Evolutionary conservation across 768 basidiomycete genomes (phyloP), one percentile per base, ranked within the genome.

Genomic region (Collybia sp.): DNA sequence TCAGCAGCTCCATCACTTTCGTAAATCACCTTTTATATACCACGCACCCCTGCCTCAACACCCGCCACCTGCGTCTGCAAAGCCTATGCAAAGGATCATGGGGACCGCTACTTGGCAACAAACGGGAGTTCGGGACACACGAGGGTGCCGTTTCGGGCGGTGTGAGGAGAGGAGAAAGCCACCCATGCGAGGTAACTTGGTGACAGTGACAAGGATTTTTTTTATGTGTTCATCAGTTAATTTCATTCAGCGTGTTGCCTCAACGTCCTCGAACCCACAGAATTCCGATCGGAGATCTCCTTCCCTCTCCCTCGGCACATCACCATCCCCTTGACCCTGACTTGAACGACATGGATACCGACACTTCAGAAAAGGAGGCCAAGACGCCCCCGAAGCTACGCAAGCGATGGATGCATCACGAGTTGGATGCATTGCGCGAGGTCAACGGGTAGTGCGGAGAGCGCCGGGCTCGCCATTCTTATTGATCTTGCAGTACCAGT

Each of bases 51-150:
- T 43, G 70, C 78, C 5, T 81, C 80, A 12, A 85, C 82, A 0
- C 88, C 88, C 55, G 80, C 82, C 3, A 82, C 83, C 1, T 88
- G 86, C 45, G 86, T 86, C 0, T 88, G 86, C 51, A 86, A 85
- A 5, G 68, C 76, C 9, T 69, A 69, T 5, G 72, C 82, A 3
- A 70, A 68, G 30, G 79, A 84, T 43, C 88, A 86, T 53, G 2
- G 1, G 85, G 85, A 12, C 85, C 85, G 5, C 62, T 88, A 20
- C 63, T 88, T 0, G 85, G 83, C 12, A 55, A 59, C 18, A 66
- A 75, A 49, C 65, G 85, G 3, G 83, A 85, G 2, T 84, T 87
- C 51, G 65, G 71, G 54, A 82, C 85, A 16, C 61, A 73, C 37
- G 85, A 85, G 69, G 53, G 65, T 75, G 2, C 76, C 76, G 6